Percentiles rank a stretch among this genome's conserved stretches.
Conservation (phyloP, 225 moss, liverwort and hornwort genomes). For the Antitrichia curtipendula region DNA sequence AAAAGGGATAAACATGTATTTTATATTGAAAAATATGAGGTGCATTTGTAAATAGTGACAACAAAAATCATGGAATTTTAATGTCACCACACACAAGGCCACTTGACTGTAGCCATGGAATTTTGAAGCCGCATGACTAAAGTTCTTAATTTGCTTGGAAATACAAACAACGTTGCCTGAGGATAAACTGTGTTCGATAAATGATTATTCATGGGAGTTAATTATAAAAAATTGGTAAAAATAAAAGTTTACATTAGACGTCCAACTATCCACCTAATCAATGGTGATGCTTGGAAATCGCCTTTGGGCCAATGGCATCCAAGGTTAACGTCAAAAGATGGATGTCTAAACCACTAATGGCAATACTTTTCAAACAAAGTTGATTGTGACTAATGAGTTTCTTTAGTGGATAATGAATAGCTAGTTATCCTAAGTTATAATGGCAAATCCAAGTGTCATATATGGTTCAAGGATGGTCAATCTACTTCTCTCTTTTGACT, state of each 20-base stretch:
- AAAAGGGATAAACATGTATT: no score
- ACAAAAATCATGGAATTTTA: no score
- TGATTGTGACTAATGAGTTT: neutral
- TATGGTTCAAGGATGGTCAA: rapidly evolving
- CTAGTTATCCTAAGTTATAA: neutral
- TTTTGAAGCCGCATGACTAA: neutral
- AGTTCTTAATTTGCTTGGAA: neutral
- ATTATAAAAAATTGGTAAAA: no score
- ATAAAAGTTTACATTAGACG: no score
- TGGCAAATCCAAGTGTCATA: neutral
- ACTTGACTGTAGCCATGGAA: no score
- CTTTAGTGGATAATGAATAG: rapidly evolving
- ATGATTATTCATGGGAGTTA: no score
- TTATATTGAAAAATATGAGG: no score
- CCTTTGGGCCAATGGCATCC: neutral
- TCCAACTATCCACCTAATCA: rapidly evolving
- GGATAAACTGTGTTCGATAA: rapidly evolving
- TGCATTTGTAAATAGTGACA: no score
- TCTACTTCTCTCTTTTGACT: no score
- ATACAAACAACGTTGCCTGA: no score
- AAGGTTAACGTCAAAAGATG: rapidly evolving
- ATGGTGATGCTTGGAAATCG: rapidly evolving
- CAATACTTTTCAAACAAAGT: neutral
- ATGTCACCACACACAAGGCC: no score
- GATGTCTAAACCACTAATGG: neutral